Base-by-base conservation (phyloP, 805 yeast species). In the Saccharomycopsis fodiens region DNA sequence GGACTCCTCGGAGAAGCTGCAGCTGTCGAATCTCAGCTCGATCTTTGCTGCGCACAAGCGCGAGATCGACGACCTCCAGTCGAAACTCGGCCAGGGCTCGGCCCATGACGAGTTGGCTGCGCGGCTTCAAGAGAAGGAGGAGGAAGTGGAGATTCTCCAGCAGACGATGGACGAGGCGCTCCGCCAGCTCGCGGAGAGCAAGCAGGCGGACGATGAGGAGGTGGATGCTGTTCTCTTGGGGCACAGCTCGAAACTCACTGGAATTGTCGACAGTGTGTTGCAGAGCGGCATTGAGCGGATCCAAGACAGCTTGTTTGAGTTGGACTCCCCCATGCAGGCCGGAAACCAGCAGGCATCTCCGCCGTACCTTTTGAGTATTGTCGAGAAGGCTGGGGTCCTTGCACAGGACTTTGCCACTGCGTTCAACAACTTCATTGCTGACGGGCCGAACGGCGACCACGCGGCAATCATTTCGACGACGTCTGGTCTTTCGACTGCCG, bases 331-430 rank as follows among this genome's bases (percentile, higher is more conserved):
- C 25, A 76, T 82, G 76, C 86, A 83, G 61, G 85, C 87, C 3
- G 93, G 93, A 45, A 85, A 84, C 58, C 77, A 79, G 53, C 79
- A 79, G 59, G 72, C 93, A 2, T 75, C 91, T 0, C 85, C 91
- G 2, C 79, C 75, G 52, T 81, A 76, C 55, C 62, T 82, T 19
- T 65, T 80, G 30, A 79, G 91, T 0, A 66, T 85, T 35, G 67
- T 81, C 51, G 96, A 88, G 58, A 74, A 79, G 52, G 73, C 82
- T 16, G 75, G 86, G 0, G 74, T 78, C 34, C 66, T 75, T 13
- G 87, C 89, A 0, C 85, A 89, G 4, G 89, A 82, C 34, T 85
- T 88, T 61, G 84, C 95, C 3, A 75, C 79, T 21, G 76, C 81
- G 4, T 86, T 85, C 68, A 85, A 82, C 59, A 72, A 76, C 43